phyloP scores from a whole-genome alignment of 2,329 filamentous ascomycete species.

The Clonostachys rosea region DNA sequence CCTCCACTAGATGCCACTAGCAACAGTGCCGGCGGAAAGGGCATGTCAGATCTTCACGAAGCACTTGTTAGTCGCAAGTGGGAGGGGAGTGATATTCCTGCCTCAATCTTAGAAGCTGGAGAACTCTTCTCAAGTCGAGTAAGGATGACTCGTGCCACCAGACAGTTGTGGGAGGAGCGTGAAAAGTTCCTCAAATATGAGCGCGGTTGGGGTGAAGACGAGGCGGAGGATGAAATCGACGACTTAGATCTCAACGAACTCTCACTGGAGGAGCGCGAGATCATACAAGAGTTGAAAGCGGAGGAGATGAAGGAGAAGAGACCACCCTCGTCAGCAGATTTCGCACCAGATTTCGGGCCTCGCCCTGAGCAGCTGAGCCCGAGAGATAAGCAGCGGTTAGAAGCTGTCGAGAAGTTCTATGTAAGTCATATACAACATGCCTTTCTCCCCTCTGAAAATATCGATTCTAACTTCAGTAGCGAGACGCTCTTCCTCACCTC shows the following conservation, averaged over 20 bases:
- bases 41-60: conserved; percentile 75
- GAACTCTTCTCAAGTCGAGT: conserved; percentile 87
- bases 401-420: conserved; percentile 79
- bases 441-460: conserved; percentile 3
- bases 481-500: conserved; percentile 73
- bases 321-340: conserved; percentile 9
- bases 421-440: conserved; percentile 43
- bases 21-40: conserved; percentile 87
- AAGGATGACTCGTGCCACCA: conserved; percentile 84
- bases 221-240: conserved; percentile 36
- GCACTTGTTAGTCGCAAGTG: conserved; percentile 76
- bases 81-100: conserved; percentile 91
- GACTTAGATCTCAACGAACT: conserved; percentile 41
- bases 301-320: conserved; percentile 23
- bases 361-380: conserved; percentile 38
- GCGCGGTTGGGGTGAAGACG: conserved; percentile 70
- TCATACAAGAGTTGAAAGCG: conserved; percentile 33
- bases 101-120: conserved; percentile 91
- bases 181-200: conserved; percentile 90
- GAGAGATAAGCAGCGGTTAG: conserved; percentile 59
- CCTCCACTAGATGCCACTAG: conserved; percentile 85
- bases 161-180: conserved; percentile 91
- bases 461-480: conserved; percentile 41
- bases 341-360: conserved; percentile 40
- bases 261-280: conserved; percentile 30